Base-by-base conservation (phyloP, 495 filamentous ascomycete genomes). In the Letharia lupina region DNA sequence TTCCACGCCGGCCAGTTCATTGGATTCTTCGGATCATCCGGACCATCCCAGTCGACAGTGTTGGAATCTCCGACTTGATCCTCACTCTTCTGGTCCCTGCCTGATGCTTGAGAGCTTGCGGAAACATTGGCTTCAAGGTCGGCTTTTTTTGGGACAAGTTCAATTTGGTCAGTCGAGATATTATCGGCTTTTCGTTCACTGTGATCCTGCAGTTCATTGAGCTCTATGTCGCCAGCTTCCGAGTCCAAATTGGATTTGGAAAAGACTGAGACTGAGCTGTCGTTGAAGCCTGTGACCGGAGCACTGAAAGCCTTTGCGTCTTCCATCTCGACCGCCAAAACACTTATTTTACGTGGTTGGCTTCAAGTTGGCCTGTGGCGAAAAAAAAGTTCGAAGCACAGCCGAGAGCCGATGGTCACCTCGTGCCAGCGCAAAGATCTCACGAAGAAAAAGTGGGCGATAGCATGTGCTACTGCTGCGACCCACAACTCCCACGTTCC, bases 1-100 rank as follows among this genome's bases (percentile, higher is more conserved):
- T 81, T 84, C 69, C 75, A 74, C 41, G 70, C 65, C 15, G 85
- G 73, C 85, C 86, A 88, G 73, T 87, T 87, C 68, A 79, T 77
- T 7, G 86, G 85, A 69, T 86, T 86, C n/a, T 77, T 74, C 11
- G 77, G 76, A 71, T 87, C 84, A 54, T 82, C 75, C 31, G 82
- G 77, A 61, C 82, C 82, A 70, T 82, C 77, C 76, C 80, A 85
- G 69, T 83, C 81, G 54, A 77, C 73, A 47, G 74, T 71, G 39
- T 74, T 70, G 44, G 72, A 69, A 42, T 74, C 66, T 57, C 67
- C 62, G 37, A 67, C 62, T 3, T 65, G 59, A 57, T 72, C 72
- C 59, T 66, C 56, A 5, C 11, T 40, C 47, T 66, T 16, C 39
- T 48, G 39, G 31, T 60, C 23, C 28, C 11, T 60, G 39, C 23